Percentiles rank a stretch among this genome's conserved stretches.
Evolutionary conservation across 2,329 filamentous ascomycete species (phyloP).

Genomic region (Akanthomyces dipterigenus): DNA sequence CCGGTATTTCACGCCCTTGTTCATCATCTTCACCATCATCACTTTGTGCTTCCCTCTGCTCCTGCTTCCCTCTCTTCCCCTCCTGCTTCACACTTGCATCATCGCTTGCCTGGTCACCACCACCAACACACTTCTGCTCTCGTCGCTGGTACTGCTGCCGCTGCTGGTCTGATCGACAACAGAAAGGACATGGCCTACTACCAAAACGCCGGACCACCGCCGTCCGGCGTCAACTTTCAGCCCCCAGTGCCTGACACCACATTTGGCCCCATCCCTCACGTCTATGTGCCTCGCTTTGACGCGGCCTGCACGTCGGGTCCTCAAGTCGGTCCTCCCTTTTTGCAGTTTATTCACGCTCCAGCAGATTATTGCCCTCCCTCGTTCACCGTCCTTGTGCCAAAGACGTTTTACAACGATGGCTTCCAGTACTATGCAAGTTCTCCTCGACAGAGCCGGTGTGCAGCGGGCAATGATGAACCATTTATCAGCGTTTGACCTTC

Average conservation of each 20-base stretch:
- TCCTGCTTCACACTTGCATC: background rate
- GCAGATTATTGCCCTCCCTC: constrained; percentile 16
- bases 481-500: background rate
- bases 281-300: constrained; percentile 50
- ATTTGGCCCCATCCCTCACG: constrained; percentile 47
- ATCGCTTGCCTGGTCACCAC: constrained; percentile 6
- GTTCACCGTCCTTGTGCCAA: constrained; percentile 26
- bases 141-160: constrained; percentile 14
- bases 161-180: background rate
- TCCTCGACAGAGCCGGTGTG: background rate
- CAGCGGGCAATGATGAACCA: background rate
- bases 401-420: constrained; percentile 25
- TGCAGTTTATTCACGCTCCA: constrained; percentile 21
- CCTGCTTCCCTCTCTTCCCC: background rate
- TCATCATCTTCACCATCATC: background rate
- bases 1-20: constrained; percentile 9
- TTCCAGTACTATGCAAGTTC: constrained; percentile 36
- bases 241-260: constrained; percentile 53
- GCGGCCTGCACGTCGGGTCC: constrained; percentile 22
- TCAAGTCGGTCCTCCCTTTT: constrained; percentile 28
- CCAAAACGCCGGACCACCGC: constrained; percentile 34
- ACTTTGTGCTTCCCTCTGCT: background rate
- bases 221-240: constrained; percentile 45
- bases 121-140: constrained; percentile 14
- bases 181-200: constrained; percentile 32